Base-by-base conservation (phyloP, 495 filamentous ascomycete species). In the Echria macrotheca region DNA sequence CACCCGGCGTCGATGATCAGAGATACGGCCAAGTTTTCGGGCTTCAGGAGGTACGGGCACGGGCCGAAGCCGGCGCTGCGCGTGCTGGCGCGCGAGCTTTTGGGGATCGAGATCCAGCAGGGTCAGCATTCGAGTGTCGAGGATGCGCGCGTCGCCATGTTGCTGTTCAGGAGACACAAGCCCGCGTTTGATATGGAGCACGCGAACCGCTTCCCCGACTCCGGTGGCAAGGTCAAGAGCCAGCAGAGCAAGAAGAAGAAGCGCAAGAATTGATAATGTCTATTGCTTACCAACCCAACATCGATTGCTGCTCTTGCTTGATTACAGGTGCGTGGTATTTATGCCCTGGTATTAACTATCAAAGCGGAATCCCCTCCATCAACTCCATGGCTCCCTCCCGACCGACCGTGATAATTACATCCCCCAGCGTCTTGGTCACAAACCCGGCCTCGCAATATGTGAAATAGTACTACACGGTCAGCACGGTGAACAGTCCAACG, bases 61-160 rank as follows among this genome's bases (percentile, higher is more conserved):
- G 93, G 94, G 14, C 80, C 78, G 39, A 89, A 90, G 38, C 94
- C 93, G 2, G 76, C 78, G 32, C 59, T 98, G 59, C 82, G 83
- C 61, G 77, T 81, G 47, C 65, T 97, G 52, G 88, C 86, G 9
- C 77, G 78, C 54, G 82, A 91, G 64, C 69, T 94, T 21, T 64
- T 96, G 18, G 89, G 87, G 0, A 64, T 94, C 18, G 86, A 89
- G 45, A 94, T 97, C 39, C 91, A 96, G 60, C 71, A 63, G 3
- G 89, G 89, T 64, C 50, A 86, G 55, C 77, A 80, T 58, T 76
- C 71, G 12, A 78, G 75, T 53, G 67, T 96, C 37, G 90, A 96
- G 69, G 93, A 98, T 75, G 91, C 93, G 1, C 69, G 87, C 56
- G 89, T 85, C 21, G 81, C 87, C 5, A 96, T 98, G 89, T 69